Conservation (phyloP, 2,329 filamentous ascomycete genomes). For the Paraphaeosphaeria sporulosa region DNA sequence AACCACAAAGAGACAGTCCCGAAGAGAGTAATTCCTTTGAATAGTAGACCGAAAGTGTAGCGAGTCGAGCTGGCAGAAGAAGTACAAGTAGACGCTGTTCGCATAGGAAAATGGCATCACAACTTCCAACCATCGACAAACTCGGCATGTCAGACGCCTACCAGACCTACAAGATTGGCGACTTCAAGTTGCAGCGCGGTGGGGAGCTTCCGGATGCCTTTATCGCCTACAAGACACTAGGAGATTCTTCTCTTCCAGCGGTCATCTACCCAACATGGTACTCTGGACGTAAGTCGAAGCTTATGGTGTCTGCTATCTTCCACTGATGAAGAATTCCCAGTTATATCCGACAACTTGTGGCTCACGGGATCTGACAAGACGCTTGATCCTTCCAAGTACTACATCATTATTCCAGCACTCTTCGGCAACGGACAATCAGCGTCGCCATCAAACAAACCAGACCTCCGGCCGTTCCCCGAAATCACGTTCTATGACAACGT, state of each 20-base stretch:
- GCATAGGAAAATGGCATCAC: constrained; percentile 18
- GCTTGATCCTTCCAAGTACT: constrained; percentile 70
- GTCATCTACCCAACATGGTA: constrained; percentile 84
- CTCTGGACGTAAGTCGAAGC: constrained; percentile 61
- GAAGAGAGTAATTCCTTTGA: background rate
- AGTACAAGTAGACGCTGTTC: constrained; percentile 2
- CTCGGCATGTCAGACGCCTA: constrained; percentile 46
- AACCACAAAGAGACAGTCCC: background rate
- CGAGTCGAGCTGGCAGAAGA: background rate
- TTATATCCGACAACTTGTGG: constrained; percentile 77
- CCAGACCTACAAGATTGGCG: constrained; percentile 66
- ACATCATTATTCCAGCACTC: constrained; percentile 72
- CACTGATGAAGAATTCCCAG: constrained; percentile 34
- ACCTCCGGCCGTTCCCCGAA: constrained; percentile 65
- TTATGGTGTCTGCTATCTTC: constrained; percentile 18
- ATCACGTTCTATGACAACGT: constrained; percentile 75
- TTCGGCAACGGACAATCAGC: constrained; percentile 75
- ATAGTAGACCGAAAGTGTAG: too few species aligned
- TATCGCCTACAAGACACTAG: constrained; percentile 81
- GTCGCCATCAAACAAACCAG: constrained; percentile 69
- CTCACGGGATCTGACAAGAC: constrained; percentile 71
- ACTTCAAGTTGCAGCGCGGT: constrained; percentile 72
- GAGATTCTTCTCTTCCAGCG: constrained; percentile 66
- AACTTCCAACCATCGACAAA: constrained; percentile 18
- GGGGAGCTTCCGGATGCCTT: constrained; percentile 68